phyloP scores from a whole-genome alignment of 805 yeast genomes.

The Deakozyma indianensis region DNA sequence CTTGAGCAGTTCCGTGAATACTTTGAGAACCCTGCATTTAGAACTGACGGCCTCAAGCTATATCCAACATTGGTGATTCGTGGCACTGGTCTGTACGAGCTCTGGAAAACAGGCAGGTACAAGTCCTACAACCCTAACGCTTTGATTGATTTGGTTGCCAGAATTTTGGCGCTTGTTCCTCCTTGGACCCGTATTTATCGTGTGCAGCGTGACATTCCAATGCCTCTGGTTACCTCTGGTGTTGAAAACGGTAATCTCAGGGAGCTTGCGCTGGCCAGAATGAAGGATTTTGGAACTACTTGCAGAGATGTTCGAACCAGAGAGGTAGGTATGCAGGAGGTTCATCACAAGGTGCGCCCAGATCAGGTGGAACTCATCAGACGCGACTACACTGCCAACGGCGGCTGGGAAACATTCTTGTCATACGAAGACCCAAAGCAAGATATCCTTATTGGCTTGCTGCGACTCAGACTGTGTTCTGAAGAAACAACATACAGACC shows the following conservation, averaged over 20 bases:
- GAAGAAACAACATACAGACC: constrained; percentile 82
- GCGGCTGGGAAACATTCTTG: constrained; percentile 88
- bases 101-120: constrained; percentile 93
- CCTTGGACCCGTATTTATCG: constrained; percentile 99
- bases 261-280: constrained; percentile 89
- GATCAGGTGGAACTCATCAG: constrained; percentile 93
- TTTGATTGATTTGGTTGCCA: constrained; percentile 84
- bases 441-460: constrained; percentile 83
- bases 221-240: constrained; percentile 96
- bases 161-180: constrained; percentile 90
- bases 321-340: constrained; percentile 98
- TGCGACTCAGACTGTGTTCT: constrained; percentile 77
- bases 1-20: constrained; percentile 91
- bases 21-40: constrained; percentile 90
- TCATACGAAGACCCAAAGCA: constrained; percentile 95
- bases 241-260: constrained; percentile 95
- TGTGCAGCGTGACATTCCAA: constrained; percentile 97
- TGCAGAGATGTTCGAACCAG: constrained; percentile 95
- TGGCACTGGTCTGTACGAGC: constrained; percentile 93
- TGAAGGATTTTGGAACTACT: constrained; percentile 94
- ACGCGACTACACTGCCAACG: constrained; percentile 93
- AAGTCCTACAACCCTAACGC: constrained; percentile 92
- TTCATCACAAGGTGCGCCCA: constrained; percentile 90
- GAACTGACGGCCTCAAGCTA: constrained; percentile 92
- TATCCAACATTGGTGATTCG: constrained; percentile 94